Evolutionary conservation across 2,329 filamentous ascomycete genomes (phyloP).

Genomic region (Botrytis aclada): DNA sequence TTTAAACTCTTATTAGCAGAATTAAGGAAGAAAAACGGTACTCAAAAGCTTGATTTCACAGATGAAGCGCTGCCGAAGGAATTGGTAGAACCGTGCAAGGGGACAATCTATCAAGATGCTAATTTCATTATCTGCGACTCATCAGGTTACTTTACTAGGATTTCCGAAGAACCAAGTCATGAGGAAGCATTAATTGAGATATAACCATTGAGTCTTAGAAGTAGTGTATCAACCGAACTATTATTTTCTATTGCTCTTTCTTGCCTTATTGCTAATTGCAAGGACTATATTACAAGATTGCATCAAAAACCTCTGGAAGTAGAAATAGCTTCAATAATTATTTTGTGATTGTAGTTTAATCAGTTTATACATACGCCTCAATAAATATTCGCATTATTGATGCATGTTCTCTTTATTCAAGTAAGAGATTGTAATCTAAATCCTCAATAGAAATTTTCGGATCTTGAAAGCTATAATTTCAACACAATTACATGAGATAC

Average conservation of each 20-base stretch:
- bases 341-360: not conserved
- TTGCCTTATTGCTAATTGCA: not conserved
- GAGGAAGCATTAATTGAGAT: not conserved
- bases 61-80: not conserved
- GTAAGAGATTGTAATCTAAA: rapidly evolving
- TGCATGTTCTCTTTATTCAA: not conserved
- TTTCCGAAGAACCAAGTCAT: not conserved
- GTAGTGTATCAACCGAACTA: not conserved
- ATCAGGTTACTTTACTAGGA: not conserved
- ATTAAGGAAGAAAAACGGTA: not conserved
- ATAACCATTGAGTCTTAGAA: not conserved
- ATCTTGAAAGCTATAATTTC: not conserved
- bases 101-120: not conserved
- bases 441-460: not conserved
- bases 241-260: not conserved
- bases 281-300: not conserved
- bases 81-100: not conserved
- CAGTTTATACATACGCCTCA: not conserved
- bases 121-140: not conserved
- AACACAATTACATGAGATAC: not conserved
- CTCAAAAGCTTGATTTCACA: no score
- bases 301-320: not conserved
- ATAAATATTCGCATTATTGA: not conserved
- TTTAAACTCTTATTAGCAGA: not conserved
- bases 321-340: not conserved